These are phyloP conservation scores for Ganoderma boninense DNA, from an alignment of 1,284 basidiomycete species.

Conservation along the genomic window DNA sequence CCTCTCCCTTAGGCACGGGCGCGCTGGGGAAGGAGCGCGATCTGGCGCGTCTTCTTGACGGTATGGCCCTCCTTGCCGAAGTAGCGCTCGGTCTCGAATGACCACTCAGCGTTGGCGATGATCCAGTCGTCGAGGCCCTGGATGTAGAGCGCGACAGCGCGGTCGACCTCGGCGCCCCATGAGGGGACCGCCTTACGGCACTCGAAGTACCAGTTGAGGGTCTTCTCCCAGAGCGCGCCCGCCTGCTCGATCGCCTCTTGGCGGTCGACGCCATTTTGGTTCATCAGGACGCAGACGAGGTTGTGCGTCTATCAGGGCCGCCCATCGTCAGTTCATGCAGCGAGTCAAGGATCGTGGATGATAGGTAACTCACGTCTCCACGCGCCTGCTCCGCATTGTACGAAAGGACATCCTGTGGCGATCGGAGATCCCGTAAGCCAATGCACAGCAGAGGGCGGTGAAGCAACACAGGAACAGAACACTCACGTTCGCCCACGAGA, in stretches of 20 bases:
- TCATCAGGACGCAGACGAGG: slow-evolving; percentile 54
- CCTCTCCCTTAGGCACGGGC: slow-evolving; percentile 21
- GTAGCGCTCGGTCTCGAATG: slow-evolving; percentile 52
- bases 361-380: slow-evolving; percentile 47
- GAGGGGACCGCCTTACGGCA: slow-evolving; percentile 41
- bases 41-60: slow-evolving; percentile 40
- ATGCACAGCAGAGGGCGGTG: slow-evolving; percentile 3
- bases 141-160: slow-evolving; percentile 44
- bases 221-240: slow-evolving; percentile 92
- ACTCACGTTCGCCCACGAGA: slow-evolving; percentile 52
- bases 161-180: slow-evolving; percentile 44
- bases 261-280: slow-evolving; percentile 49
- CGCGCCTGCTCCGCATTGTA: slow-evolving; percentile 53
- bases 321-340: slow-evolving; percentile 15
- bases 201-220: slow-evolving; percentile 34
- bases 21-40: slow-evolving; percentile 32
- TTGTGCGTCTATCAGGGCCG: slow-evolving; percentile 44
- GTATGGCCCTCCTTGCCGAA: slow-evolving; percentile 46
- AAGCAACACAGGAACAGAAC: background rate
- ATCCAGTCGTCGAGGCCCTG: slow-evolving; percentile 55
- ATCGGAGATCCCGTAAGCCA: slow-evolving; percentile 16
- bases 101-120: slow-evolving; percentile 51
- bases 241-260: slow-evolving; percentile 94
- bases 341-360: background rate
- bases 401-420: slow-evolving; percentile 48